Conservation (phyloP, 352 stramenopile species). For the Globisporangium iwayamae region DNA sequence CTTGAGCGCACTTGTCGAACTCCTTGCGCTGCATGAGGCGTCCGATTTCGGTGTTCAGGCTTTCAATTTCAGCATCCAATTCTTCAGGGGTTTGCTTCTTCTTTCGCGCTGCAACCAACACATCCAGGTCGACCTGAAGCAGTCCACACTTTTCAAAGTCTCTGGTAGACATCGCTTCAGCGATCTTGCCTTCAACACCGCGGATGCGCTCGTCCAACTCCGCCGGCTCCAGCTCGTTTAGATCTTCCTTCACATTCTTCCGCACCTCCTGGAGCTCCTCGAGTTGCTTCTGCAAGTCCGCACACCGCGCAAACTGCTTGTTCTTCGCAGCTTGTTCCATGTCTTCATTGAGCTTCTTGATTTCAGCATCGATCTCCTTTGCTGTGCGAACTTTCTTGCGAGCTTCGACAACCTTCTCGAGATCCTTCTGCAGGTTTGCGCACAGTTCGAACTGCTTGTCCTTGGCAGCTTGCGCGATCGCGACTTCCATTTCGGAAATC, state of each 20-base stretch:
- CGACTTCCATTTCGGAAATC: conserved; percentile 72
- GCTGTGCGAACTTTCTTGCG: conserved; percentile 83
- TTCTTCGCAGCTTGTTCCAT: conserved; percentile 71
- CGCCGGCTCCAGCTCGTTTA: conserved; percentile 80
- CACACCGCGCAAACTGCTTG: conserved; percentile 83
- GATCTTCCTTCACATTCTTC: conserved; percentile 75
- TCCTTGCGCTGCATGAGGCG: conserved; percentile 75
- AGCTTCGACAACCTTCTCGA: conserved; percentile 77
- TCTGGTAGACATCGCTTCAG: conserved; percentile 68
- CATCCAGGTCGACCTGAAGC: conserved; percentile 69
- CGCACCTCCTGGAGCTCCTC: conserved; percentile 74
- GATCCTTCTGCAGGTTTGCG: conserved; percentile 76
- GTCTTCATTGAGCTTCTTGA: conserved; percentile 65
- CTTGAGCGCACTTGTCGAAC: conserved; percentile 83
- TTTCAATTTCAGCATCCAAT: conserved; percentile 73
- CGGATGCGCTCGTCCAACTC: conserved; percentile 83
- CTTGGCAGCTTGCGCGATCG: conserved; percentile 70
- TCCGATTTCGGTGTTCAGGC: conserved; percentile 65
- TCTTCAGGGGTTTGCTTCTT: conserved; percentile 85
- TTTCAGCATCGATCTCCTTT: conserved; percentile 84
- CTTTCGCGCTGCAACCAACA: conserved; percentile 68
- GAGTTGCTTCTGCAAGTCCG: conserved; percentile 76
- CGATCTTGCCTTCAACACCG: conserved; percentile 60
- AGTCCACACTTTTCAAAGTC: conserved; percentile 78
- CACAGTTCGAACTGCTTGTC: conserved; percentile 87